Conservation (phyloP, 1,139 yeast genomes). For the Blastobotrys raffinosifermentans region DNA sequence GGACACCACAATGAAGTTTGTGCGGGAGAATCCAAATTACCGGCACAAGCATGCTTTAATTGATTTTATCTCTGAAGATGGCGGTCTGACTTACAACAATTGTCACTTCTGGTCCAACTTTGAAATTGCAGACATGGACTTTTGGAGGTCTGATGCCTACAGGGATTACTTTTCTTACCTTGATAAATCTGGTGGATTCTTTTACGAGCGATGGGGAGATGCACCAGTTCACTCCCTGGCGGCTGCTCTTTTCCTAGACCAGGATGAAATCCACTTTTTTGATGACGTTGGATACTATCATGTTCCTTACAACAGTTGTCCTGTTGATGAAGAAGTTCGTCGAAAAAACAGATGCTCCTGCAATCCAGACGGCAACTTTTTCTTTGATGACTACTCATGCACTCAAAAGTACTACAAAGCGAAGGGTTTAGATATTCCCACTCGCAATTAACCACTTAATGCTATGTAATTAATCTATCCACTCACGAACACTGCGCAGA, state of each 20-base stretch:
- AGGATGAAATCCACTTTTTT: slow-evolving; percentile 71
- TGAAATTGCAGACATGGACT: slow-evolving; percentile 77
- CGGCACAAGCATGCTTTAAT: slow-evolving; percentile 62
- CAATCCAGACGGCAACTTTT: background rate
- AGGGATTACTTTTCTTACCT: slow-evolving; percentile 56
- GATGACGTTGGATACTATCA: slow-evolving; percentile 78
- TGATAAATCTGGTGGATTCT: slow-evolving; percentile 70
- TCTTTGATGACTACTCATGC: slow-evolving; percentile 3
- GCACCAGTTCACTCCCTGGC: slow-evolving; percentile 84
- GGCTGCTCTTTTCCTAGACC: slow-evolving; percentile 64
- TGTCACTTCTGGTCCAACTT: slow-evolving; percentile 89
- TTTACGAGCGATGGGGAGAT: slow-evolving; percentile 88
- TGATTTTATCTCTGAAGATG: slow-evolving; percentile 57
- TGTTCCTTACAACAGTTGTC: no score
- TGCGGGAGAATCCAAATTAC: slow-evolving; percentile 53
- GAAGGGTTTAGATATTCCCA: no score
- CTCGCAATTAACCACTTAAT: no score
- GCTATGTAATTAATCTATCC: no score
- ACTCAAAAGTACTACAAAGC: no score
- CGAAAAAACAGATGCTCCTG: background rate
- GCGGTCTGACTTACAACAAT: slow-evolving; percentile 65
- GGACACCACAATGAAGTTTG: slow-evolving; percentile 59
- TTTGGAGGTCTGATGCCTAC: slow-evolving; percentile 63
- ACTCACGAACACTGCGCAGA: no score
- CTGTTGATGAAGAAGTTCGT: background rate